Evolutionary conservation across 2,329 filamentous ascomycete genomes (phyloP).

Genomic region (Colletotrichum falcatum): DNA sequence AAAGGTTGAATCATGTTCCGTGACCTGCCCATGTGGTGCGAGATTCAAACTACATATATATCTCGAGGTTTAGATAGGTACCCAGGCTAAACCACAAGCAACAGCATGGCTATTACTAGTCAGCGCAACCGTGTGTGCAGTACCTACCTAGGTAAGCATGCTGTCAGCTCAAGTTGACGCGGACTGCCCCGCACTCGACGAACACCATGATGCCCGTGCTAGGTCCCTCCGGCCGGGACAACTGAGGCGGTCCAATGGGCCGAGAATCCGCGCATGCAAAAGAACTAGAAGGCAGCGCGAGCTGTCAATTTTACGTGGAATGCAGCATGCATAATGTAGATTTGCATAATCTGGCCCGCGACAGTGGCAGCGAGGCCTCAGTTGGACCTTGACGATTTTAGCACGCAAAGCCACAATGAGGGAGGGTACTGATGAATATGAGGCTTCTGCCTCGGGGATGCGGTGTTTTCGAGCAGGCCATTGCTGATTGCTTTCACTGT

Average conservation of each 20-base stretch:
- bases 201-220: slow-evolving; percentile 19
- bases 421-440: too few relatives aligned
- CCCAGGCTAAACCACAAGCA: background rate
- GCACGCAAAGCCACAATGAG: too few relatives aligned
- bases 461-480: background rate
- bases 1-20: background rate
- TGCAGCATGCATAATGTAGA: background rate
- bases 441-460: too few relatives aligned
- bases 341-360: background rate
- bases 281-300: background rate
- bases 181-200: slow-evolving; percentile 24
- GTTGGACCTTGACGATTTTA: too few relatives aligned
- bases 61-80: slow-evolving; percentile 24
- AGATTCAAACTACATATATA: background rate
- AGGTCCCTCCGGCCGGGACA: background rate
- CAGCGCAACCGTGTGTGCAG: background rate
- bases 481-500: background rate
- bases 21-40: background rate
- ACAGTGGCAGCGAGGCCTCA: background rate
- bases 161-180: slow-evolving; percentile 3
- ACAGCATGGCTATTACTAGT: background rate
- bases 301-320: background rate
- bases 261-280: slow-evolving; percentile 1
- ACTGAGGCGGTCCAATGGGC: slow-evolving; percentile 15
- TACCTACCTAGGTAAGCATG: slow-evolving; percentile 1